Evolutionary conservation across 495 filamentous ascomycete species (phyloP), one percentile per base, ranked within the genome.

Genomic region (Penicillium silybi): DNA sequence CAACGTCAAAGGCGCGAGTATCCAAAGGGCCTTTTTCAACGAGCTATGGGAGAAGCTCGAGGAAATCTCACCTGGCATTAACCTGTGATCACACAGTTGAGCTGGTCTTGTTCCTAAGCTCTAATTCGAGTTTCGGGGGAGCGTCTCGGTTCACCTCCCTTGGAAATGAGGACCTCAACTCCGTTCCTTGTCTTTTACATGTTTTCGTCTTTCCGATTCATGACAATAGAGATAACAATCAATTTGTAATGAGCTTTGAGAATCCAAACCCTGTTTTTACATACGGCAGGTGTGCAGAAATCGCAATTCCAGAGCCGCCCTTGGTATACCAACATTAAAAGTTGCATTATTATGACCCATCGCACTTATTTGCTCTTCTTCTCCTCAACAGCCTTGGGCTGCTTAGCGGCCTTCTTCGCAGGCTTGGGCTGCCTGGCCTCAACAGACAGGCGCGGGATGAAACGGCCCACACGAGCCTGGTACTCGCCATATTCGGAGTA

Each of bases 401-500:
- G 41, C 16, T 41, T 25, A 34, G 46, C 50, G 41, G 47, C 22
- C 52, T 64, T 64, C 55, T 66, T 67, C 22, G 7, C 29, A 56
- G 48, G 37, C 57, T 64, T 67, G 55, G 57, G 49, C 46, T 68
- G 66, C 56, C 59, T 62, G 11, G 76, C 67, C 48, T 75, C 66
- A 8, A 70, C 65, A 17, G 74, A 76, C 10, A 80, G 57, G 42
- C 76, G 85, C 15, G 93, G 95, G 15, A 96, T 62, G 61, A 96
- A 96, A 53, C 80, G 87, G 16, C 89, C 88, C 29, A 97, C 88
- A 46, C 80, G 75, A 58, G 78, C 76, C 70, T 95, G 89, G 68
- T 99, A 99, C 41, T 87, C 78, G 53, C 71, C 70, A 69, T 99
- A 99, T 60, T 96, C 89, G 15, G 85, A 77, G 68, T 99, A 99